These are phyloP conservation scores for Penicillium frequentans DNA, from an alignment of 2,329 filamentous ascomycete species.

Conservation along the genomic window DNA sequence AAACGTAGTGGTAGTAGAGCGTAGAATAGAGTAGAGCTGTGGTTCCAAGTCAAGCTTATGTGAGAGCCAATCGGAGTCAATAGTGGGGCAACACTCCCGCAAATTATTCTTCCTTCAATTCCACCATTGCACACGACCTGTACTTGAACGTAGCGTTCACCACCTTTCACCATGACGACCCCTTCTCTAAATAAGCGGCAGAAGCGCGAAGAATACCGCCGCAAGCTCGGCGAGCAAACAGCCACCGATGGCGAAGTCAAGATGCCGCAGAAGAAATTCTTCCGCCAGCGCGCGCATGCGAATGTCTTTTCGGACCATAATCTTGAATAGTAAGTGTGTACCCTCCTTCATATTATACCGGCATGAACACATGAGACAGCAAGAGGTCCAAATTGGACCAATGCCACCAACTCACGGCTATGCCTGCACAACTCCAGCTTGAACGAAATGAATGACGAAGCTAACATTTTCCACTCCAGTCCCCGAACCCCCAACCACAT, in stretches of 20 bases:
- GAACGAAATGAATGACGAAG: not conserved
- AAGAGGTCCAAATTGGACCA: not conserved
- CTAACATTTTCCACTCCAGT: conserved; percentile 48
- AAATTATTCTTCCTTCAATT: conserved; percentile 16
- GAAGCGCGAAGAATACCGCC: conserved; percentile 66
- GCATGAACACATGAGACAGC: not conserved
- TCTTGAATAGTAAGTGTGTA: conserved; percentile 72
- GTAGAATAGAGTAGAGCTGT: not conserved
- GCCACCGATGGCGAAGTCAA: conserved; percentile 45
- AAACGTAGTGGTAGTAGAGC: not conserved
- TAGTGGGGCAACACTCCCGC: conserved; percentile 10
- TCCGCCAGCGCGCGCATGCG: conserved; percentile 91
- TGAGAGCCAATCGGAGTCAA: conserved; percentile 9
- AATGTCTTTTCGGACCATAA: conserved; percentile 97
- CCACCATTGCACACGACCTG: not conserved
- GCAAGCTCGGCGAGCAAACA: conserved; percentile 20
- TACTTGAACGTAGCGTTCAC: not conserved
- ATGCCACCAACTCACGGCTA: not conserved
- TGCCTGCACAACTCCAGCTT: not conserved
- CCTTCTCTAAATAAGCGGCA: conserved; percentile 57
- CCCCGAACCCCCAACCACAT: conserved; percentile 77
- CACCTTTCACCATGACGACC: conserved; percentile 15
- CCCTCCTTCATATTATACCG: not conserved
- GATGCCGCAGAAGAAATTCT: conserved; percentile 92
- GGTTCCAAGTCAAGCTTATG: not conserved